A percentile compares a stretch with the other conserved stretches of the same genome.
phyloP scores from a whole-genome alignment of 345 rosid species.

The Tarenaya hassleriana region DNA sequence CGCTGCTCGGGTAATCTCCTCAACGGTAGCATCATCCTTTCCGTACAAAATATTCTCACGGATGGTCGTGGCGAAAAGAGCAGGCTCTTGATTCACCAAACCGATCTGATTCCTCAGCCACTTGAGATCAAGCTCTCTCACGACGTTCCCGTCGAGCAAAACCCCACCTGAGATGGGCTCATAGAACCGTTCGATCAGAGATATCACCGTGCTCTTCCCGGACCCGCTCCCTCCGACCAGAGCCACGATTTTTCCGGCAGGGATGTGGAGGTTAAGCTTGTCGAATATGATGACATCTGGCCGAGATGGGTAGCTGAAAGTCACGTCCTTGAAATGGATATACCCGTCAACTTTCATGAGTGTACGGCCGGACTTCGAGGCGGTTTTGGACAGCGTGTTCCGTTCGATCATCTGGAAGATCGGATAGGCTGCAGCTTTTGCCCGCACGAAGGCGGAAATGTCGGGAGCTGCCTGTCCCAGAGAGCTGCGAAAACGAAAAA shows the following conservation, averaged over 20 bases:
- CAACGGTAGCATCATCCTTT: slow-evolving; percentile 64
- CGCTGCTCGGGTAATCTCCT: slow-evolving; percentile 69
- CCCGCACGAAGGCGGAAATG: slow-evolving; percentile 68
- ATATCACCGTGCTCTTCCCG: slow-evolving; percentile 91
- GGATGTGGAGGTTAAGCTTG: slow-evolving; percentile 47
- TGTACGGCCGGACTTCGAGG: slow-evolving; percentile 44
- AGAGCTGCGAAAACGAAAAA: slow-evolving; percentile 42
- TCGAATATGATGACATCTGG: slow-evolving; percentile 63
- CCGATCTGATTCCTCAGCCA: slow-evolving; percentile 89
- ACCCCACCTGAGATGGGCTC: slow-evolving; percentile 69
- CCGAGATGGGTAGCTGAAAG: slow-evolving; percentile 82
- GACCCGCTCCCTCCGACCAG: slow-evolving; percentile 99
- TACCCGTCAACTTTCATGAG: slow-evolving; percentile 63
- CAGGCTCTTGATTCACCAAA: slow-evolving; percentile 92
- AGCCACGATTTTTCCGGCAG: slow-evolving; percentile 80
- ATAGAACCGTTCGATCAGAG: slow-evolving; percentile 87
- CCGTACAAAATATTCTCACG: slow-evolving; percentile 89
- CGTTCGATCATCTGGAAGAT: slow-evolving; percentile 92
- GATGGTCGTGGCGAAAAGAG: slow-evolving; percentile 76
- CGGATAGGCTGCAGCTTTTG: slow-evolving; percentile 91
- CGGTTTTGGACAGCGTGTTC: slow-evolving; percentile 48
- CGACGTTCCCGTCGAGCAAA: slow-evolving; percentile 53
- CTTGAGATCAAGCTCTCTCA: slow-evolving; percentile 61
- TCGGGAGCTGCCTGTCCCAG: slow-evolving; percentile 93
- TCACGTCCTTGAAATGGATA: slow-evolving; percentile 65